Percentiles rank a stretch among this genome's conserved stretches.
Evolutionary conservation across 2,329 filamentous ascomycete genomes (phyloP).

Genomic region (Purpureocillium takamizusanense): DNA sequence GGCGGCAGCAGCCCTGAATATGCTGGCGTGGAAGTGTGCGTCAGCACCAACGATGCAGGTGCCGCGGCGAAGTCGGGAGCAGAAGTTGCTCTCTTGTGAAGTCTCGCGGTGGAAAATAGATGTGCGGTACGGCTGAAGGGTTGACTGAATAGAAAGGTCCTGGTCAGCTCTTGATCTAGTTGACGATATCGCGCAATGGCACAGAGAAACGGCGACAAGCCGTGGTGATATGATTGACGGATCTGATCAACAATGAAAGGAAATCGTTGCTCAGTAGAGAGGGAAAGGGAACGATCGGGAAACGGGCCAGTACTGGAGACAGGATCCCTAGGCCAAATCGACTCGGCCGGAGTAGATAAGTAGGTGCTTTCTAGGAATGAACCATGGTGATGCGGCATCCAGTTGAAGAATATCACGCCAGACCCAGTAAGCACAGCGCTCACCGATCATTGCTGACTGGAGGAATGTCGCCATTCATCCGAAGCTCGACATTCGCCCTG

Average conservation of each 20-base stretch:
- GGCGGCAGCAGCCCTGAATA: constrained; percentile 9
- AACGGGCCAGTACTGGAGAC: no score
- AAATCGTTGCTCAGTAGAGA: no score
- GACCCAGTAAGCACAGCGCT: not conserved
- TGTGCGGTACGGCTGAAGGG: constrained; percentile 1
- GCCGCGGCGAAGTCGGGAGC: constrained; percentile 33
- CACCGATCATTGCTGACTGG: not conserved
- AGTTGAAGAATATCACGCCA: not conserved
- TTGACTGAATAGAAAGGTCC: constrained; percentile 11
- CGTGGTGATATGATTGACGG: not conserved
- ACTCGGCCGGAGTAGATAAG: not conserved
- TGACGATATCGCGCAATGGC: not conserved
- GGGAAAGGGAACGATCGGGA: no score
- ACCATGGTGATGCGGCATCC: not conserved
- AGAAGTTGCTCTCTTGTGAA: constrained; percentile 41
- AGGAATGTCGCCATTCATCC: not conserved
- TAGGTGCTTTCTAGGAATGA: not conserved
- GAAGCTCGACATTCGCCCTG: not conserved
- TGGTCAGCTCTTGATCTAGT: not conserved
- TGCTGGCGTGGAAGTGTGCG: constrained; percentile 3
- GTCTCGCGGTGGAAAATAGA: constrained; percentile 14
- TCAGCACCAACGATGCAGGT: constrained; percentile 2
- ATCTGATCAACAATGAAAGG: no score
- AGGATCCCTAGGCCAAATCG: no score
- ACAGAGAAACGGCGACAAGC: constrained; percentile 2